These are phyloP conservation scores for Pharus latifolius DNA, from an alignment of 176 grass and related monocot species.

Conservation along the genomic window DNA sequence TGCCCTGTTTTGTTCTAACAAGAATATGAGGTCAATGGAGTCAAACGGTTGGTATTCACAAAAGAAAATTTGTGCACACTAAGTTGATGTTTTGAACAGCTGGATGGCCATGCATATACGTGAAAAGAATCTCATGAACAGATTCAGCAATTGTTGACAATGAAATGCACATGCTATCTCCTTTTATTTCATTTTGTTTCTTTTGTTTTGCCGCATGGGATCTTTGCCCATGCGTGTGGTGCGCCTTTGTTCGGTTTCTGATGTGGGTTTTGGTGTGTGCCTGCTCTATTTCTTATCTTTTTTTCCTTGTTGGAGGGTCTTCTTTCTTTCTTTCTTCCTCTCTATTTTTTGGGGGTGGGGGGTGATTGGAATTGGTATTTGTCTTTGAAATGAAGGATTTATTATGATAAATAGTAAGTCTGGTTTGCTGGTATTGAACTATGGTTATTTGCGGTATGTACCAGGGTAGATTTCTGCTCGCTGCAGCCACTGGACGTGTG, in stretches of 20 bases:
- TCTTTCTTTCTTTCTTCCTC: too few species aligned
- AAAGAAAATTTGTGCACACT: neutral
- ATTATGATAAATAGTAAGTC: neutral
- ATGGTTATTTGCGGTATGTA: slow-evolving; percentile 6
- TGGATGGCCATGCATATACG: neutral
- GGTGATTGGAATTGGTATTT: neutral
- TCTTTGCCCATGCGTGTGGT: too few species aligned
- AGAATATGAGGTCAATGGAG: neutral
- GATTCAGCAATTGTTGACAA: neutral
- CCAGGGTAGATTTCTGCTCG: slow-evolving; percentile 97
- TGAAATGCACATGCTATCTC: neutral
- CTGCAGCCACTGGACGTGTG: slow-evolving; percentile 89
- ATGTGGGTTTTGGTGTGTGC: neutral
- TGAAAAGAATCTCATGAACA: neutral
- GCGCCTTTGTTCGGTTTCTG: neutral
- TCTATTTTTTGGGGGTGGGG: neutral
- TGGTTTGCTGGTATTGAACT: slow-evolving; percentile 3
- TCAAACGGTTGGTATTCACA: neutral
- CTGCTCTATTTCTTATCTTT: neutral
- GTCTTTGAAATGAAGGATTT: neutral
- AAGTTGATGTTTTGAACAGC: neutral
- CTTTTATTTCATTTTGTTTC: too few species aligned
- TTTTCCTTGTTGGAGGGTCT: neutral
- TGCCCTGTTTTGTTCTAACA: neutral
- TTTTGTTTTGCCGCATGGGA: too few species aligned